Base-by-base conservation (phyloP, 768 basidiomycete species). In the Hygrophorus pudorinus region DNA sequence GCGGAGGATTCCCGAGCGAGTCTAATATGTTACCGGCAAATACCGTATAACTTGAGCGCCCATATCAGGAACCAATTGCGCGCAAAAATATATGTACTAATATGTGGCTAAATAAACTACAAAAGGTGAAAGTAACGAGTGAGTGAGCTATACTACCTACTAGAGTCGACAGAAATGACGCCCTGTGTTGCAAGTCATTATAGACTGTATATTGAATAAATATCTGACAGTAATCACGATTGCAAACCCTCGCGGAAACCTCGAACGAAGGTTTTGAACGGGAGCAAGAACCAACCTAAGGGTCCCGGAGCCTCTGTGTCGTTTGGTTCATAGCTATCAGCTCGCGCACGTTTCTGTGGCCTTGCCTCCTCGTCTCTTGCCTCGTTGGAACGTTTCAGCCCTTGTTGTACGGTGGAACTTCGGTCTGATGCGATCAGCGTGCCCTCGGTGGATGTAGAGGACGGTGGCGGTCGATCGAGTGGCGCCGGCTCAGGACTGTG, bases 171-270 rank as follows among this genome's bases (percentile, higher is more conserved):
- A n/a, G 17, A 35, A 8, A 35, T n/a, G 34, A 17, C 34, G 9
- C n/a, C n/a, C 4, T 35, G 34, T 24, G 24, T 24, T 7, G 24
- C 24, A 35, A 35, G 5, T 3, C 5, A 14, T 39, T 39, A 5
- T 14, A 5, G 14, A n/a, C n/a, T n/a, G n/a, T n/a, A n/a, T n/a
- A n/a, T n/a, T n/a, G n/a, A n/a, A n/a, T n/a, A n/a, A n/a, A n/a
- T n/a, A n/a, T n/a, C n/a, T n/a, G n/a, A n/a, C n/a, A n/a, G n/a
- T n/a, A n/a, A n/a, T 5, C 35, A 45, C 17, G 17, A 12, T 16
- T 27, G n/a, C 28, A 45, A 20, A n/a, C 77, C 76, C 60, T 82
- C 79, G 51, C 73, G 73, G 63, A 85, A 82, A 14, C 81, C 81
- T 49, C 74, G 71, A 44, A 78, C 66, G 56, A 85, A 82, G 5